Evolutionary conservation across 768 basidiomycete genomes (phyloP), one percentile per base, ranked within the genome.

Genomic region (Russula emetica): DNA sequence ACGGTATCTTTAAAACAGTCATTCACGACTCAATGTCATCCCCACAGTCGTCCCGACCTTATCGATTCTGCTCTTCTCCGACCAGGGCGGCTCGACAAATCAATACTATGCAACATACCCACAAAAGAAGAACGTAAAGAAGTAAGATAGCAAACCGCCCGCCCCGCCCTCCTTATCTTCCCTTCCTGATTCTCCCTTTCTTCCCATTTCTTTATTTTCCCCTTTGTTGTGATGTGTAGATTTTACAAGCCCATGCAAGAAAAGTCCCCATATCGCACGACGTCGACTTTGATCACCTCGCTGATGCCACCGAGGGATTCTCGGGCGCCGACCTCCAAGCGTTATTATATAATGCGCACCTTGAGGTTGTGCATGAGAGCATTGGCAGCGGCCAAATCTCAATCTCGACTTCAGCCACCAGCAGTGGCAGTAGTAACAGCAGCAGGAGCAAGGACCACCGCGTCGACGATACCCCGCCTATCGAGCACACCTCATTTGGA

Each of bases 251-350:
- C 5, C 84, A 96, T 34, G 79, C 85, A 4, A 81, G 81, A 47
- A 96, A 94, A 70, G 81, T 98, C 22, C 70, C 76, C 0, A 67
- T 97, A 13, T 80, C 81, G 0, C 70, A 82, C 0, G 76, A 79
- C 1, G 83, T 94, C 47, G 80, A 94, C 70, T 76, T 95, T 34
- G 78, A 80, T 10, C 76, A 80, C n/a, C 78, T 92, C 51, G 93
- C 93, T 5, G 72, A 73, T 5, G 77, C 78, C 16, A 97, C 96
- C 0, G 87, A 86, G 53, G 90, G 92, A 0, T 98, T 83, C 74
- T 92, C 94, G 6, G 97, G 97, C 11, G 97, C 97, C 13, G 97
- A 99, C 72, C 80, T 99, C 1, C 97, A 98, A 76, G 93, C 96
- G 1, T 75, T 99, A 30, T 73, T 98, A 28, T 98, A 98, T 76